Evolutionary conservation across 2,329 filamentous ascomycete genomes (phyloP), one percentile per base, ranked within the genome.

Genomic region (Diplodia intermedia): DNA sequence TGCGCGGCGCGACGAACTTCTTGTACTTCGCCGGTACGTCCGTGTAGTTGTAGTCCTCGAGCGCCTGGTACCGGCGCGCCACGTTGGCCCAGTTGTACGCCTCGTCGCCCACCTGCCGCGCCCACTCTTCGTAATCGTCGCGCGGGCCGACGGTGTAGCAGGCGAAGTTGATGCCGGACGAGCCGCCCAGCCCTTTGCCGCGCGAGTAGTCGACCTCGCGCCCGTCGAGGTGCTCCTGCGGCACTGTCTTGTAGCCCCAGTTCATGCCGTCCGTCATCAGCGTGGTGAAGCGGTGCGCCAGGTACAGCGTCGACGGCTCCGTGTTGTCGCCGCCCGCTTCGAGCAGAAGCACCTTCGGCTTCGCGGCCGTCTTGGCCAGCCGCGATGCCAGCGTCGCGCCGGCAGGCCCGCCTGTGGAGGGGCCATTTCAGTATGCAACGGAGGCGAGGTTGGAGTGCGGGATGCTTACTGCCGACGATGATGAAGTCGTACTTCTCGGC

Each of bases 81-180:
- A 86, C 85, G 53, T 81, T 78, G 1, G 83, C 76, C 88, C 88
- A 91, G 2, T 72, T 70, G 75, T 84, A 91, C 0, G 77, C 73
- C 4, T 87, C 82, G 70, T 91, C 88, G 0, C 77, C 86, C 0
- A 86, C 84, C 1, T 84, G 69, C 0, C 80, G 77, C 0, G 86
- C 86, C 87, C 88, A 90, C 65, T 86, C 82, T 33, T 90, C 82
- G 69, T 87, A 90, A 70, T 91, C 89, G 63, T 86, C 86, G 1
- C 80, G 78, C 1, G 86, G 82, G 2, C 89, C 89, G 15, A 85
- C 71, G 3, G 81, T 84, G 74, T 81, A 89, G 15, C 84, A 82
- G 18, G 74, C 75, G 36, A 81, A 79, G 68, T 84, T 83, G 49
- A 84, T 75, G 0, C 78, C 77, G 1, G 77, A 81, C 11, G 79